Percentiles rank a stretch among this genome's conserved stretches.
Evolutionary conservation across 78 protist genomes (phyloP).

Genomic region (Tieghemostelium lacteum): DNA sequence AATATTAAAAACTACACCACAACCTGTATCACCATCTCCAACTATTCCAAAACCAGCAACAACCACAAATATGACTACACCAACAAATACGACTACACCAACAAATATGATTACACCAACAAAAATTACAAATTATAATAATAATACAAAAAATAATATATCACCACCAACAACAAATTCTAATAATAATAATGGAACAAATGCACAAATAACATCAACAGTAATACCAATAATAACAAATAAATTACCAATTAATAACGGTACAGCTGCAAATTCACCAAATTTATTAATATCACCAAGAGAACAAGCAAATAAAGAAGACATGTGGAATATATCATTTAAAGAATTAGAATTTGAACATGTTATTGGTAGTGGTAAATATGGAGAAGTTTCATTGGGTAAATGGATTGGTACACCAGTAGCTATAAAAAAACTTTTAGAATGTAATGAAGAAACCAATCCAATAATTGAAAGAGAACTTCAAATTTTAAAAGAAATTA

Average conservation of each 20-base stretch:
- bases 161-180: neutral
- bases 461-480: constrained; percentile 46
- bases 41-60: neutral
- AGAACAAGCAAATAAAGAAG: neutral
- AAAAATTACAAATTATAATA: too few relatives aligned
- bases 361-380: constrained; percentile 65
- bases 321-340: constrained; percentile 62
- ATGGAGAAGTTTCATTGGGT: constrained; percentile 71
- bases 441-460: constrained; percentile 32
- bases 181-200: neutral
- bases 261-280: neutral
- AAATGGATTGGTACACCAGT: constrained; percentile 71
- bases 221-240: too few relatives aligned
- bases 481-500: constrained; percentile 55
- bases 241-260: neutral
- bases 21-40: constrained; percentile 24
- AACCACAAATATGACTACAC: neutral
- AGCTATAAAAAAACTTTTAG: constrained; percentile 59
- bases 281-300: neutral
- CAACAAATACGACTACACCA: constrained; percentile 10
- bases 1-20: neutral
- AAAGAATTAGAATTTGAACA: constrained; percentile 45
- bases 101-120: constrained; percentile 2
- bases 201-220: neutral
- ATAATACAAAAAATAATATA: too few relatives aligned